phyloP scores from a whole-genome alignment of 106 monocot genomes.

The Apostasia ramifera region DNA sequence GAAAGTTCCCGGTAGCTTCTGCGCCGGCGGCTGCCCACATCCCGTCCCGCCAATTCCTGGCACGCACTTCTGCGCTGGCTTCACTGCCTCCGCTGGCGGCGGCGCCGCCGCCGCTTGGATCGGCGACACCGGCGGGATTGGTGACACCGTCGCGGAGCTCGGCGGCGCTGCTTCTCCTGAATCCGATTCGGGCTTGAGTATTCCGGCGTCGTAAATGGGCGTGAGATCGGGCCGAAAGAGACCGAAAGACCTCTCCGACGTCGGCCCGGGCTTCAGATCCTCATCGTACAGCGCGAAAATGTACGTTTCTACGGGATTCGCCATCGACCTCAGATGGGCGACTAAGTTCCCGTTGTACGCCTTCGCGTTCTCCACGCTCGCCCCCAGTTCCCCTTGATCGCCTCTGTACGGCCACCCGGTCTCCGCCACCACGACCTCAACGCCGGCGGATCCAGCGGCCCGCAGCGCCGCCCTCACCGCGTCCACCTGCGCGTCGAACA shows the following conservation, averaged over 20 bases:
- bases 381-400: constrained; percentile 22
- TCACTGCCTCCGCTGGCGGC: background rate
- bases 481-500: constrained; percentile 65
- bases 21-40: background rate
- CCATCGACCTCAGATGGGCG: constrained; percentile 22
- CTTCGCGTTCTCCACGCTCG: constrained; percentile 29
- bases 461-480: constrained; percentile 31
- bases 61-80: background rate
- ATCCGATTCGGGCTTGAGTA: background rate
- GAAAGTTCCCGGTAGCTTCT: background rate
- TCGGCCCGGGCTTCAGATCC: constrained; percentile 47
- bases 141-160: background rate
- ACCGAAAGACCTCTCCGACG: constrained; percentile 42
- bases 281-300: constrained; percentile 48
- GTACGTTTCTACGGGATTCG: constrained; percentile 31
- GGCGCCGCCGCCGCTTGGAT: constrained; percentile 24
- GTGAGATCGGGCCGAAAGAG: constrained; percentile 26
- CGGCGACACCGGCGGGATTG: constrained; percentile 27
- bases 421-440: constrained; percentile 42
- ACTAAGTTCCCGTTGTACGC: constrained; percentile 28
- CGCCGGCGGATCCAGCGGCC: constrained; percentile 7
- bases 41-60: background rate
- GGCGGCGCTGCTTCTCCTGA: background rate
- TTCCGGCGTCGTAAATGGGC: constrained; percentile 31
- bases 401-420: constrained; percentile 48